phyloP scores from a whole-genome alignment of 73 alveolate species.

The Stentor coeruleus region DNA sequence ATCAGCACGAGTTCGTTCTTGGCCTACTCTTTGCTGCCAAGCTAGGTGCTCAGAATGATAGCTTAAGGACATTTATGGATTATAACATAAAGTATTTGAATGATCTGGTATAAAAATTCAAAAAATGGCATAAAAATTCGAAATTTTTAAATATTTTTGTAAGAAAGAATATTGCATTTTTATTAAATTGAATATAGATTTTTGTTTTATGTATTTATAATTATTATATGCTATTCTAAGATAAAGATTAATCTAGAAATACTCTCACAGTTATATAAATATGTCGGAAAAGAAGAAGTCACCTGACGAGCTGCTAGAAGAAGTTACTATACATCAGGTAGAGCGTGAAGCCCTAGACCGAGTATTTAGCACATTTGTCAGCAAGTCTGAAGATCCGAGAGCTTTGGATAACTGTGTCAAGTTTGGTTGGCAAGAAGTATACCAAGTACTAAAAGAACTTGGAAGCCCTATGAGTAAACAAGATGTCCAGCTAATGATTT shows the following conservation, averaged over 20 bases:
- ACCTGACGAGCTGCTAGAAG: constrained; percentile 59
- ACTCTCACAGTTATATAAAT: no score
- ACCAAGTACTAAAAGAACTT: constrained; percentile 41
- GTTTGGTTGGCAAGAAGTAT: constrained; percentile 41
- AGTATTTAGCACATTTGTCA: constrained; percentile 59
- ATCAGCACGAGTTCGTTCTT: neutral
- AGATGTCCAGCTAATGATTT: constrained; percentile 74
- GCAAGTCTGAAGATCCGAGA: neutral
- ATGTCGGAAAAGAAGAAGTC: no score
- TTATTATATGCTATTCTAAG: no score
- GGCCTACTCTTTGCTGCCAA: neutral
- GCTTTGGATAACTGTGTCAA: neutral
- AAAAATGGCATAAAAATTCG: no score
- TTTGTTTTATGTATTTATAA: no score
- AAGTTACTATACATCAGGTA: constrained; percentile 53
- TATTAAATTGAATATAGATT: no score
- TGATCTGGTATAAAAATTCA: no score
- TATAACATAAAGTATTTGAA: neutral
- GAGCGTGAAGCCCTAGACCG: constrained; percentile 59
- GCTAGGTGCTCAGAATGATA: constrained; percentile 7
- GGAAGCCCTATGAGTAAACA: constrained; percentile 64
- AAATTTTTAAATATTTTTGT: no score
- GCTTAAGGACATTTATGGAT: neutral
- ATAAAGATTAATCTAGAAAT: no score
- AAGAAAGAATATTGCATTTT: no score